Base-by-base conservation (phyloP, 208 protist genomes). In the Trypanosomatidae sp. region DNA sequence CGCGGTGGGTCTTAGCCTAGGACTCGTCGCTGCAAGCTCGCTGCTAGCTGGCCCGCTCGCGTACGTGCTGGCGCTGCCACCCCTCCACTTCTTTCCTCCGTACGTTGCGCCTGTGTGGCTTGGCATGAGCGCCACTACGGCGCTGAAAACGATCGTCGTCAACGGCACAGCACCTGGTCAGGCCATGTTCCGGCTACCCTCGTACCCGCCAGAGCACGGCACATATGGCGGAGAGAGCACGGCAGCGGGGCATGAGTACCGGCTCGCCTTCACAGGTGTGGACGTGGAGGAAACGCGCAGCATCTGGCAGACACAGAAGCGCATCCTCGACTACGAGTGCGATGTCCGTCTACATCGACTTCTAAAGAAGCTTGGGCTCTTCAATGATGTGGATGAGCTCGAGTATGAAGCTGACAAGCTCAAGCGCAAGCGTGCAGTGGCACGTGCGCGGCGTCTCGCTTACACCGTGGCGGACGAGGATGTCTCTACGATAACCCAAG, bases 261-360 rank as follows among this genome's bases (percentile, higher is more conserved):
- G 88, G 22, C 83, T 95, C 30, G 82, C 80, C 71, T 90, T 95
- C 75, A 89, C 81, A 39, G 81, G 89, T 56, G 83, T 88, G 5
- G 89, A 95, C 56, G 79, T 74, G 41, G 90, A 92, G 66, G 92
- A 95, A 69, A 74, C 81, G 70, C 81, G 79, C 5, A 76, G 87
- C 46, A 85, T 89, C 71, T 97, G 92, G 92, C 73, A 84, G 43
- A 86, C 74, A 33, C 89, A 94, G 73, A 94, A 94, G 73, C 83
- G 83, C 33, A 85, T 87, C 12, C 71, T 97, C 0, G 92, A 97
- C 55, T 97, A 94, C 70, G 92, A 97, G 77, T 97, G 90, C 65
- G 91, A 94, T 69, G 77, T 95, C 22, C 90, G 90, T 28, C 74
- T 97, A 17, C 84, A 94, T 55, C 69, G 77, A n/a, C 84, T 91